Evolutionary conservation across 1,284 basidiomycete species (phyloP).

Genomic region (Cryptococcus maquisensis): DNA sequence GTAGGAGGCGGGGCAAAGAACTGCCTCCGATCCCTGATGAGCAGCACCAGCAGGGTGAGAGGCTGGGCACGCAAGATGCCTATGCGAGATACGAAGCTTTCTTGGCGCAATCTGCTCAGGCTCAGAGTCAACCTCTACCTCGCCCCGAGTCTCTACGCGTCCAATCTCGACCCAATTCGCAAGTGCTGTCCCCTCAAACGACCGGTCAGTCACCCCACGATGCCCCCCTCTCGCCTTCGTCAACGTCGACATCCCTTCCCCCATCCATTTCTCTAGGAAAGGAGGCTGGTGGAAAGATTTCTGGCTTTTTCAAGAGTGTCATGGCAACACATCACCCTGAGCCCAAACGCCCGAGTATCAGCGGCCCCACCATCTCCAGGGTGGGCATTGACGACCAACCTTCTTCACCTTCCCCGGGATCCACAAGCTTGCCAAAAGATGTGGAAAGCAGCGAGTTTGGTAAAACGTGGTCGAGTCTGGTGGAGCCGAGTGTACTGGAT

Average conservation of each 20-base stretch:
- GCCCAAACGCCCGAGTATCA: slow-evolving; percentile 34
- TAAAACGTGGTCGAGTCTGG: slow-evolving; percentile 84
- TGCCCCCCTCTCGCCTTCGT: neutral
- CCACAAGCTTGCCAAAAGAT: slow-evolving; percentile 1
- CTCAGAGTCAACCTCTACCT: slow-evolving; percentile 26
- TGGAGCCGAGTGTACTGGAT: slow-evolving; percentile 73
- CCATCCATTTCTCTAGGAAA: neutral
- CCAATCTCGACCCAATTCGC: slow-evolving; percentile 6
- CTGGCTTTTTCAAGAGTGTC: slow-evolving; percentile 34
- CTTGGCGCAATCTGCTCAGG: slow-evolving; percentile 54
- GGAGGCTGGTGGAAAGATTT: slow-evolving; percentile 21
- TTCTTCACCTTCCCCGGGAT: neutral
- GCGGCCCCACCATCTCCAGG: slow-evolving; percentile 43
- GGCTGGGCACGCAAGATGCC: slow-evolving; percentile 67
- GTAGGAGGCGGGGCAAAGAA: neutral
- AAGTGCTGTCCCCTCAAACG: slow-evolving; percentile 11
- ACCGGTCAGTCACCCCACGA: slow-evolving; percentile 2
- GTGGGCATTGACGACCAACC: neutral
- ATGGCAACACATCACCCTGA: slow-evolving; percentile 12
- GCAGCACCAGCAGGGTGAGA: neutral
- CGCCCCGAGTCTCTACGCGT: neutral
- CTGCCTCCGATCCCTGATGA: neutral
- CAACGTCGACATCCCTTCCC: slow-evolving; percentile 1
- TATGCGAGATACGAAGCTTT: slow-evolving; percentile 84
- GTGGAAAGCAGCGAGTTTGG: slow-evolving; percentile 19